Evolutionary conservation across 805 yeast species (phyloP), one percentile per base, ranked within the genome.

Genomic region (Yamadazyma paraphyllophila): DNA sequence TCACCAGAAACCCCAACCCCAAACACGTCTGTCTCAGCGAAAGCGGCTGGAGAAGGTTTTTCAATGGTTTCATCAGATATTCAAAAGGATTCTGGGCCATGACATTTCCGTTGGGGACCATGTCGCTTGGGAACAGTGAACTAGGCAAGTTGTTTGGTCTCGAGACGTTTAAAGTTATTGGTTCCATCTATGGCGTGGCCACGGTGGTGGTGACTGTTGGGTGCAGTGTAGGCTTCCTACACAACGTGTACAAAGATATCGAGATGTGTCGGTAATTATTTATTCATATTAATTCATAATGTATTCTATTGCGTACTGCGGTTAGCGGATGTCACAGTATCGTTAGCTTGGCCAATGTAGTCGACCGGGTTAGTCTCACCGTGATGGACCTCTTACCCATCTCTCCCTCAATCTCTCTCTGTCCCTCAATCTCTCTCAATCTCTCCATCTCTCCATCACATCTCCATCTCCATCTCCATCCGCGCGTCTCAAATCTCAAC

Each of bases 41-140:
- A 36, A 31, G 27, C 41, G 53, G 48, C 3, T 49, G 45, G 47
- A 45, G 33, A 34, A 33, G 40, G 24, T 4, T n/a, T 3, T 49
- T 49, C 33, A 41, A 46, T n/a, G 62, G 63, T 2, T 43, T 51
- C 1, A 43, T 62, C 14, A 48, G 44, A 16, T 57, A 50, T 35
- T 53, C 58, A 45, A 52, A 53, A 26, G 56, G 57, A 1, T 62
- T 56, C 33, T 61, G 96, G 96, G 82, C 90, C 13, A 78, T 86
- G 71, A 86, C 96, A 51, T 90, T 90, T 82, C 97, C 96, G 3
- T 57, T 89, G 55, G 97, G 96, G 2, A 88, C 95, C 0, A 81
- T 87, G 83, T 71, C 84, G 0, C 60, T 85, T 11, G 80, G 88
- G 2, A 74, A 80, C 47, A 62, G 70, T 8, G 76, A 80, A 53